Percentiles rank a stretch among this genome's conserved stretches.
Evolutionary conservation across 2,329 filamentous ascomycete genomes (phyloP).

Genomic region (Colletotrichum brevisporum): DNA sequence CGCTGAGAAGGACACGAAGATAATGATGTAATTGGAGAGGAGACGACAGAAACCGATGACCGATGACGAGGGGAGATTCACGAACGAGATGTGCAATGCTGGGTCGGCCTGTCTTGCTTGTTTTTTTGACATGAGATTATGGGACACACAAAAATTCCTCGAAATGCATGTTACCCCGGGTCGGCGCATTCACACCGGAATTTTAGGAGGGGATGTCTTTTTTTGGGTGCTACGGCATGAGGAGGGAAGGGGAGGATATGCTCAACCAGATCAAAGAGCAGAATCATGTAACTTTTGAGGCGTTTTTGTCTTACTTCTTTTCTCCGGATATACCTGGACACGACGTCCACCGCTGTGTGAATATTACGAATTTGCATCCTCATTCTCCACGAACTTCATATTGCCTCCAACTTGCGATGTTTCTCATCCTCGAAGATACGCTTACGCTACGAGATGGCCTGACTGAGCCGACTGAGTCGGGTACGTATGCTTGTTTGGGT

Average conservation of each 20-base stretch:
- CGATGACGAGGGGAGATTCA: neutral
- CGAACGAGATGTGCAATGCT: conserved; percentile 5
- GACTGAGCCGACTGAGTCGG: too few species aligned
- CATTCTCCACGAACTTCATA: neutral
- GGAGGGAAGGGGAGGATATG: neutral
- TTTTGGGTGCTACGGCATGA: neutral
- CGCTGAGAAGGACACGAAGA: conserved; percentile 4
- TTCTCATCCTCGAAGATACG: too few species aligned
- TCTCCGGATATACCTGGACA: conserved; percentile 36
- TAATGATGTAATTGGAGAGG: conserved; percentile 19
- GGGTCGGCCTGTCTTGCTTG: neutral
- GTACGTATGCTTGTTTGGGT: too few species aligned
- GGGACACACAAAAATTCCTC: neutral
- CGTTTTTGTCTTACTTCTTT: conserved; percentile 7
- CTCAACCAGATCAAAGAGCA: conserved; percentile 20
- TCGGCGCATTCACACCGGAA: conserved; percentile 25
- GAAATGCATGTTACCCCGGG: conserved; percentile 5
- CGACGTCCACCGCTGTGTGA: conserved; percentile 30
- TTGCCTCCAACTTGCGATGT: too few species aligned
- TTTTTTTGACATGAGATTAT: conserved; percentile 19
- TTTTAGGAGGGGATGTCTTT: neutral
- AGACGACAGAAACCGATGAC: neutral
- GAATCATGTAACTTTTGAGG: neutral
- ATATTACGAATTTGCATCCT: conserved; percentile 23
- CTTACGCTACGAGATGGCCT: too few species aligned